Base-by-base conservation (phyloP, 148 eudicot genomes). In the Amaranthus palmeri region DNA sequence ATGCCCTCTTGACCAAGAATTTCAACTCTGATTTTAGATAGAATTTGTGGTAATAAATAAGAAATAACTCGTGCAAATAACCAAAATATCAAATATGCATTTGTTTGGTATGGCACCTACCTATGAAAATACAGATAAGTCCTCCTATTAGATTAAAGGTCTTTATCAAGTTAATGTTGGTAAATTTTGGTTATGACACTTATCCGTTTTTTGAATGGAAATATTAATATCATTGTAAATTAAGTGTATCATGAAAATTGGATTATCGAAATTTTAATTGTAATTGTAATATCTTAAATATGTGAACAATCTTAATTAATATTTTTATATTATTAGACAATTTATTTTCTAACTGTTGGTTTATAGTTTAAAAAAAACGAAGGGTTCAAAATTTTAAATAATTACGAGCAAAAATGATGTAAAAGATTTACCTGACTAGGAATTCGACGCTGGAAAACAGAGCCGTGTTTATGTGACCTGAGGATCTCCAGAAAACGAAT, bases 391-490 rank as follows among this genome's bases (percentile, higher is more conserved):
- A 42, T 9, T 15, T 4, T 45, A 47, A 59, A 57, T 46, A 49
- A 15, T 41, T 45, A 13, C 49, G 25, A 64, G 1, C 4, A 2
- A 11, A 7, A 17, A 10, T 3, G 7, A 14, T 13, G 13, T 3
- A 42, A 7, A 8, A 14, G 54, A 8, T 10, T 42, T 67, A 83
- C 86, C 83, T 83, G 86, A 71, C 79, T 74, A n/a, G 83, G 83
- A 55, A 80, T 81, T 56, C 81, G 81, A 48, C 81, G 79, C 46
- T 77, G 76, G 64, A 83, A 83, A 63, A 71, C 79, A 51, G 86
- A 83, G 74, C 81, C 86, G 71, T 80, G 79, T 72, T 77, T 83
- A 46, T 83, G 85, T 10, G 86, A 83, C 64, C 72, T 79, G 74
- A 83, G 72, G 6, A 45, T 67, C 56, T 57, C 77, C n/a, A 80